Conservation (phyloP, 495 filamentous ascomycete species). For the Chaetomium cochliodes region DNA sequence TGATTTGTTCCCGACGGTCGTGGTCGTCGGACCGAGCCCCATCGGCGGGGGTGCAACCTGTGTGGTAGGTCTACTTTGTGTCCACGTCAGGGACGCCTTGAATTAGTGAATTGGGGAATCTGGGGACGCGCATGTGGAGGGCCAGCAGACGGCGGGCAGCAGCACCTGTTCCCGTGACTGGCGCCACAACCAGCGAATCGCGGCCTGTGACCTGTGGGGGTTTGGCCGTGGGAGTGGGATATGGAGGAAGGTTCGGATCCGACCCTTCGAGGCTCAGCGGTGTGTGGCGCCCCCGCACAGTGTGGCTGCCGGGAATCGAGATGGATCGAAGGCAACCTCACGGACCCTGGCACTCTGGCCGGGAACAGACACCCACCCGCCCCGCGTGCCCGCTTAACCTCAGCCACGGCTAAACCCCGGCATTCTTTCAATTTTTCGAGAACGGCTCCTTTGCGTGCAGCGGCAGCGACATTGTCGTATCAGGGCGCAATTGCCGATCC, state of each 20-base stretch:
- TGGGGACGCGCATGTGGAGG: constrained; percentile 1
- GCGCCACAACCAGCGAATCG: not conserved
- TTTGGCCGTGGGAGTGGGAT: not conserved
- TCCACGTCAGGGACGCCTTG: not conserved
- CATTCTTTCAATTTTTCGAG: constrained; percentile 17
- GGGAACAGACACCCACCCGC: too few species aligned
- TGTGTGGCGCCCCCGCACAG: not conserved
- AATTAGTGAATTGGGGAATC: too few species aligned
- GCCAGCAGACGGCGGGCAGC: constrained; percentile 8
- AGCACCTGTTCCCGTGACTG: constrained; percentile 17
- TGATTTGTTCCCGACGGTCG: not conserved
- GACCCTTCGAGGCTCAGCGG: not conserved
- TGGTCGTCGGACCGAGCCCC: constrained; percentile 4
- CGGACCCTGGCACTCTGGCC: not conserved
- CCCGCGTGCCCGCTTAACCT: not conserved
- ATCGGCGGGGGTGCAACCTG: not conserved
- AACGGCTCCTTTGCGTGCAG: not conserved
- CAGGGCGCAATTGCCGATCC: constrained; percentile 10
- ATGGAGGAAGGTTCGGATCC: not conserved
- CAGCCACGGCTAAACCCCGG: constrained; percentile 23
- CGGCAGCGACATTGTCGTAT: constrained; percentile 10
- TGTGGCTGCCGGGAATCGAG: constrained; percentile 7
- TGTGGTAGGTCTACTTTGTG: not conserved
- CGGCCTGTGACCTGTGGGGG: too few species aligned
- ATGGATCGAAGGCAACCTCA: not conserved